These are phyloP conservation scores for Aspergillus pseudonomiae DNA, from an alignment of 2,329 filamentous ascomycete species.

Conservation along the genomic window DNA sequence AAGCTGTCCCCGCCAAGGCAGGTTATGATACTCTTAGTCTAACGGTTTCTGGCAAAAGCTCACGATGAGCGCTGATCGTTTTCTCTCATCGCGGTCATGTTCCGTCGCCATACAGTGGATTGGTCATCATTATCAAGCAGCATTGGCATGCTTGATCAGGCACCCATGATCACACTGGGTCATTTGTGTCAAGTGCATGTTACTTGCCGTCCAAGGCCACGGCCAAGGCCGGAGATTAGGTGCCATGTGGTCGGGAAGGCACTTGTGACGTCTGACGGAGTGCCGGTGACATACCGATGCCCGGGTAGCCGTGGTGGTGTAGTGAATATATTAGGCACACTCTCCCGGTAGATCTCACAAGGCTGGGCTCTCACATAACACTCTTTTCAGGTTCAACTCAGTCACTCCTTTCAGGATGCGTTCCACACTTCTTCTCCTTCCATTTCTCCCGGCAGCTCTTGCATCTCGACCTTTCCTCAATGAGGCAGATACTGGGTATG, in stretches of 20 bases:
- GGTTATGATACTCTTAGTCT: background rate
- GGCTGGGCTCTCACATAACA: background rate
- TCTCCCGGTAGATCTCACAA: background rate
- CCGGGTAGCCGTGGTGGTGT: background rate
- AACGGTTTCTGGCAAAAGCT: background rate
- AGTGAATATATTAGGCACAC: background rate
- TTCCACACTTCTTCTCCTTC: slow-evolving; percentile 7
- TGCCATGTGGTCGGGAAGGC: background rate
- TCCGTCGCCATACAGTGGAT: background rate
- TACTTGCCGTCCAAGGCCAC: background rate
- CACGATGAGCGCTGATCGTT: background rate
- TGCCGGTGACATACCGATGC: background rate
- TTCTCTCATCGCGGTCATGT: background rate
- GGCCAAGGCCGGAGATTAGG: background rate
- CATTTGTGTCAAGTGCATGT: background rate
- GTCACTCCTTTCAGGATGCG: slow-evolving; percentile 13
- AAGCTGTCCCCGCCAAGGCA: background rate
- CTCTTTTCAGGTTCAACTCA: background rate
- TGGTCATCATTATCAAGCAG: slow-evolving; percentile 2
- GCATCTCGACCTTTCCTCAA: slow-evolving; percentile 15
- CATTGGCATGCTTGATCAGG: background rate
- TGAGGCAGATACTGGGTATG: slow-evolving; percentile 15
- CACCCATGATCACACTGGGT: background rate
- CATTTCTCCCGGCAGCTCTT: slow-evolving; percentile 6
- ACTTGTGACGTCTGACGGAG: background rate